These are phyloP conservation scores for Ustilago curta DNA, from an alignment of 1,284 basidiomycete genomes.

Conservation along the genomic window DNA sequence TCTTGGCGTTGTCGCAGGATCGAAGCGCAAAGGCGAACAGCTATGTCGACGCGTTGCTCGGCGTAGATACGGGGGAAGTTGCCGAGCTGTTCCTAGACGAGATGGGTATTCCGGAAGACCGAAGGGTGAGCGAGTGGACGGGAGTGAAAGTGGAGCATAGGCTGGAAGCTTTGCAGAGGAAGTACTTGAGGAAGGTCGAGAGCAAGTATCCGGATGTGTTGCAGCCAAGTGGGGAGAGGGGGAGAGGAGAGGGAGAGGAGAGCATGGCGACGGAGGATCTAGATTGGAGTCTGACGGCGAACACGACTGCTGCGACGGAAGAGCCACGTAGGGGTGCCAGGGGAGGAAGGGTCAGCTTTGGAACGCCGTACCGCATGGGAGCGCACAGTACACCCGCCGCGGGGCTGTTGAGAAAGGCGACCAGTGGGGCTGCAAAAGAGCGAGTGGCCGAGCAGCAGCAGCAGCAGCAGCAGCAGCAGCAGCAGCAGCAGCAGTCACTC, in stretches of 20 bases:
- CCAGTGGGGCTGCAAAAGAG: constrained; percentile 9
- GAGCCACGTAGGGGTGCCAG: neutral
- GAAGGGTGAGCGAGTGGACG: constrained; percentile 25
- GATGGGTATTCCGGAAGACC: constrained; percentile 5
- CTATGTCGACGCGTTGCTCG: constrained; percentile 26
- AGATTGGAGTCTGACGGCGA: constrained; percentile 37
- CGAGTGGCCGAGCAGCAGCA: neutral
- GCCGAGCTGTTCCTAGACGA: constrained; percentile 24
- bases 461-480: constrained; percentile 1
- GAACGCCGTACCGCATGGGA: constrained; percentile 44
- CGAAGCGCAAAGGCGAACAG: constrained; percentile 1
- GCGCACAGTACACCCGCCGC: constrained; percentile 47
- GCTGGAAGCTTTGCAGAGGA: constrained; percentile 37
- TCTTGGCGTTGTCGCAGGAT: neutral
- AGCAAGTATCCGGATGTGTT: constrained; percentile 20
- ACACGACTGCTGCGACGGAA: constrained; percentile 10
- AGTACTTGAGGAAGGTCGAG: constrained; percentile 37
- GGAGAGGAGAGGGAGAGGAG: constrained; percentile 5
- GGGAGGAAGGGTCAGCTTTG: constrained; percentile 37
- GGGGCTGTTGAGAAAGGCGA: constrained; percentile 23
- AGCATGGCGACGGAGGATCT: constrained; percentile 38
- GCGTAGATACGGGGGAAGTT: constrained; percentile 5
- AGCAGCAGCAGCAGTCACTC: constrained; percentile 4
- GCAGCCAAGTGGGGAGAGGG: neutral
- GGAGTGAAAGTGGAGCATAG: constrained; percentile 24